Base-by-base conservation (phyloP, 2,329 filamentous ascomycete species). In the Sordariomycetes sp. region DNA sequence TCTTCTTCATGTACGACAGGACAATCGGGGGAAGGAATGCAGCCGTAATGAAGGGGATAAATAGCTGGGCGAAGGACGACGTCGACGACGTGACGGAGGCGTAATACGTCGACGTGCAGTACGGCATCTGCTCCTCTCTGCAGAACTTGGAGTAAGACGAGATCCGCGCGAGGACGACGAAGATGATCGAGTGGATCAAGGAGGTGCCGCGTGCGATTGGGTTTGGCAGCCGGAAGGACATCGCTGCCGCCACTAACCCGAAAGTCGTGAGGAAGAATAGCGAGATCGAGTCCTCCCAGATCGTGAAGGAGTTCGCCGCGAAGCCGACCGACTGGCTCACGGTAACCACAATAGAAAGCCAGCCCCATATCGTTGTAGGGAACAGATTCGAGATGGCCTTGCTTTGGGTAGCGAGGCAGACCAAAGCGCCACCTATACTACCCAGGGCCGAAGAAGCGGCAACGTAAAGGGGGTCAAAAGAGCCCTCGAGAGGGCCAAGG, bases 121-220 rank as follows among this genome's bases (percentile, higher is more conserved):
- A 95, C 0, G 94, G 94, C 89, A 97, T 96, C 72, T 99, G 94
- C 72, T 99, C 94, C 69, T 99, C 94, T 59, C 94, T 86, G 68
- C 94, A 99, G 22, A 99, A 83, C 62, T 90, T 88, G 10, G 94
- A 96, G 62, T 92, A 84, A 1, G 91, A 95, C 0, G 90, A 87
- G 2, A 92, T 57, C 57, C 92, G 85, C 15, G 86, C 86, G 13
- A 97, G 78, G 5, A 90, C 67, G 58, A 94, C 76, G 66, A 99
- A 97, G 1, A 90, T 74, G 22, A 92, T 68, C 0, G 94, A 94
- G 67, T 99, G 91, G 64, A 91, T 92, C 28, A 89, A 77, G 25
- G 87, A 90, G 53, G 96, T 72, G 12, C 86, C 82, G 50, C 87
- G 82, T 62, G 95, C 87, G 3, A 79, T 73, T 25, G 78, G 72